Conservation (phyloP, 2,329 filamentous ascomycete genomes). For the Amauroascus niger region DNA sequence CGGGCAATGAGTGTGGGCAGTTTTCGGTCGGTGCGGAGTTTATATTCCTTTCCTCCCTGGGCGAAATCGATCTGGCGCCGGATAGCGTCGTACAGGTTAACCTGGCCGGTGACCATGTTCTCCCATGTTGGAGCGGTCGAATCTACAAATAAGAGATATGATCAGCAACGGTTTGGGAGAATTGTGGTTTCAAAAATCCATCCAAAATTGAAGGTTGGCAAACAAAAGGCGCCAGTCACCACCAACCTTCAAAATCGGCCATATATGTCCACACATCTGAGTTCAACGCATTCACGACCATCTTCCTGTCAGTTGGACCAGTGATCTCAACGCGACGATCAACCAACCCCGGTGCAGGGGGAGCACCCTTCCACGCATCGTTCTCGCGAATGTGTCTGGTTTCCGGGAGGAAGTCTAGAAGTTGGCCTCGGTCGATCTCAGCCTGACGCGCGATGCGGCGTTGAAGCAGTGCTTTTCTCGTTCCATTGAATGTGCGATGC, state of each 20-base stretch:
- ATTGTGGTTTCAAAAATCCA: neutral
- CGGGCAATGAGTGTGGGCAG: constrained; percentile 88
- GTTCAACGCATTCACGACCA: constrained; percentile 97
- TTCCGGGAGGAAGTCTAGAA: constrained; percentile 92
- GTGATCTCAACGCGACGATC: constrained; percentile 96
- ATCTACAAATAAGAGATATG: constrained; percentile 45
- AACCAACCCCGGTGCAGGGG: constrained; percentile 81
- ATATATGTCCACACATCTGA: constrained; percentile 97
- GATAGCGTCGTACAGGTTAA: constrained; percentile 94
- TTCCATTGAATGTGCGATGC: constrained; percentile 86
- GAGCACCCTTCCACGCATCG: constrained; percentile 83
- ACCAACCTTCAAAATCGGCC: constrained; percentile 92
- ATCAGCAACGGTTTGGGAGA: neutral
- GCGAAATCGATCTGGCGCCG: constrained; percentile 93
- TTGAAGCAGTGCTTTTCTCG: constrained; percentile 79
- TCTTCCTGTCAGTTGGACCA: constrained; percentile 93
- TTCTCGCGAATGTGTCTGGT: constrained; percentile 93
- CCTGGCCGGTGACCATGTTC: constrained; percentile 97
- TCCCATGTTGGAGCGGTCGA: constrained; percentile 96
- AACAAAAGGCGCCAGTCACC: constrained; percentile 2
- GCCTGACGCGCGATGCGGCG: constrained; percentile 77
- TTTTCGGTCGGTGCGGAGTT: constrained; percentile 79
- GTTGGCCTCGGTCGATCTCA: constrained; percentile 78
- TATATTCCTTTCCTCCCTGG: constrained; percentile 91
- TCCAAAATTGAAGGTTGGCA: neutral